Conservation (phyloP, 2,329 filamentous ascomycete species). For the Venturia oleaginea region DNA sequence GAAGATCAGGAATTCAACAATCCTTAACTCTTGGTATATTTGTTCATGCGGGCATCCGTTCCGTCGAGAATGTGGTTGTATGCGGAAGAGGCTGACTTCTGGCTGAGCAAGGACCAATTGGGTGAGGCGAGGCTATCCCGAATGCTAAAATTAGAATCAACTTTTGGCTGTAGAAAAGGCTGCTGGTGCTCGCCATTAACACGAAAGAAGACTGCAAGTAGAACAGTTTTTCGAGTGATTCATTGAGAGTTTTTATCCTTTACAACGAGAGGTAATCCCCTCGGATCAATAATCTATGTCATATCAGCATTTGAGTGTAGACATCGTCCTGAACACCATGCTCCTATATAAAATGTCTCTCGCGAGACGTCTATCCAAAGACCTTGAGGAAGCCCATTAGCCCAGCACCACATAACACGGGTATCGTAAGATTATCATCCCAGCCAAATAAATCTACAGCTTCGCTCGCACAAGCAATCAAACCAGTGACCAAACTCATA, state of each 20-base stretch:
- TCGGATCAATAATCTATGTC: too few species aligned
- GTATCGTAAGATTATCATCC: constrained; percentile 98
- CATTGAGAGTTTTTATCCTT: not conserved
- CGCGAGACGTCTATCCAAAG: constrained; percentile 47
- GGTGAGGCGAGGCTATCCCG: not conserved
- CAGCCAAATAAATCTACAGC: constrained; percentile 84
- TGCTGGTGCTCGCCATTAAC: too few species aligned
- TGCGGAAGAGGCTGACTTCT: not conserved
- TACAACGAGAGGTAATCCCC: not conserved
- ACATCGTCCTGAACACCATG: not conserved
- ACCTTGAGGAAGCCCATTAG: constrained; percentile 87
- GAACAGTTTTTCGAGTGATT: not conserved
- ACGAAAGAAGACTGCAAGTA: too few species aligned
- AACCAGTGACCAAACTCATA: constrained; percentile 79
- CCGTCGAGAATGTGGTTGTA: not conserved
- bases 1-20: not conserved
- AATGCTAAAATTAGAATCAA: not conserved
- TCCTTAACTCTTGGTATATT: too few species aligned
- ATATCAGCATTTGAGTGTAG: not conserved
- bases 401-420: constrained; percentile 76
- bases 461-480: constrained; percentile 82
- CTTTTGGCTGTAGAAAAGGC: not conserved
- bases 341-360: not conserved
- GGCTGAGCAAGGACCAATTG: not conserved
- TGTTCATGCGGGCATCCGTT: not conserved